These are phyloP conservation scores for Butyriboletus loyo DNA, from an alignment of 768 basidiomycete species.

Conservation along the genomic window DNA sequence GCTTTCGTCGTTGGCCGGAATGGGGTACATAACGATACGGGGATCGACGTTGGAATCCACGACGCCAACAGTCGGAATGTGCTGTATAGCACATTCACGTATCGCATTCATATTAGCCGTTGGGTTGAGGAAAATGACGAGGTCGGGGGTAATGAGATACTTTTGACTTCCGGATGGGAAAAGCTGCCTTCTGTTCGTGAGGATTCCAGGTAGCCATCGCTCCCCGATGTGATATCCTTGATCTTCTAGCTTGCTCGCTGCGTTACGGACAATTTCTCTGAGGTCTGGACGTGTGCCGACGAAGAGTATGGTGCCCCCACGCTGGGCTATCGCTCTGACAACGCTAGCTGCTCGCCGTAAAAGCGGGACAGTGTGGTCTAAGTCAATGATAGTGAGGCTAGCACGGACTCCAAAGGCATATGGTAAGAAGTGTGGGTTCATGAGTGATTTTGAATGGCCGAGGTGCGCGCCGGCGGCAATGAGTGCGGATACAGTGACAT, in stretches of 20 bases:
- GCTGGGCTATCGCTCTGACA: slow-evolving; percentile 74
- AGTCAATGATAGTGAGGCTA: slow-evolving; percentile 89
- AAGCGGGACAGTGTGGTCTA: slow-evolving; percentile 90
- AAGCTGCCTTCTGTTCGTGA: slow-evolving; percentile 81
- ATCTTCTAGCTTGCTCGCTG: slow-evolving; percentile 72
- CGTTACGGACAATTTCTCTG: slow-evolving; percentile 68
- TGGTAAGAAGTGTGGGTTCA: slow-evolving; percentile 87
- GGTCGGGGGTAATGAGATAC: slow-evolving; percentile 72
- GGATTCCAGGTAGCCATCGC: slow-evolving; percentile 91
- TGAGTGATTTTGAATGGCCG: slow-evolving; percentile 79
- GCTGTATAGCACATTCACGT: slow-evolving; percentile 84
- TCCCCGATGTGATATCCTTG: slow-evolving; percentile 86
- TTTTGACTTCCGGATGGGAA: slow-evolving; percentile 59
- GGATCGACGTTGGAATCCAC: slow-evolving; percentile 96
- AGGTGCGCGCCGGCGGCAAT: slow-evolving; percentile 92
- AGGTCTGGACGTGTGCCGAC: slow-evolving; percentile 86
- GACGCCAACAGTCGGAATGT: slow-evolving; percentile 92
- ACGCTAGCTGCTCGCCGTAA: slow-evolving; percentile 88
- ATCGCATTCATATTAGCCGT: slow-evolving; percentile 81
- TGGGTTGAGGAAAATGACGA: slow-evolving; percentile 90
- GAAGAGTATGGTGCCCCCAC: slow-evolving; percentile 84
- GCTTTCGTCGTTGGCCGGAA: slow-evolving; percentile 97
- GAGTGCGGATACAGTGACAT: slow-evolving; percentile 83
- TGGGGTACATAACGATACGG: slow-evolving; percentile 94
- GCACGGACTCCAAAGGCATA: slow-evolving; percentile 92